Base-by-base conservation (phyloP, 805 yeast genomes). In the Candida hispaniensis region DNA sequence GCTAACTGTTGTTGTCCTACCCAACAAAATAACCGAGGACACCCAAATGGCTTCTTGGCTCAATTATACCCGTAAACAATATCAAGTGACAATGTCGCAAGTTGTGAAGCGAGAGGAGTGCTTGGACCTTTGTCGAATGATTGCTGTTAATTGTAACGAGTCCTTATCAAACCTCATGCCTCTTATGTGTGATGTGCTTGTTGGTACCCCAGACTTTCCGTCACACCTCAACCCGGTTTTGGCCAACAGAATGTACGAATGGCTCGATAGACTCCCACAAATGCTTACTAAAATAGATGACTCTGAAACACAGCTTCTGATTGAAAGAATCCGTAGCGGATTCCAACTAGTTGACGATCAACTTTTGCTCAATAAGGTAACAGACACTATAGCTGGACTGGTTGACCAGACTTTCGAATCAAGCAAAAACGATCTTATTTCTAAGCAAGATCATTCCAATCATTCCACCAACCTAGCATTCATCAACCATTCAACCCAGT, bases 21-120 rank as follows among this genome's bases (percentile, higher is more conserved):
- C 34, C 7, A 47, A 48, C 6, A 17, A 39, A 4, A 45, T 49
- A 8, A 48, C 53, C 7, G 40, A 43, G 9, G 11, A 17, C 22
- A 12, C 18, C 57, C 52, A 79, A 47, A 63, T 69, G 4, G 56
- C 57, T 5, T 45, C 64, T 10, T 75, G 82, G 82, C 48, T 73
- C n/a, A 57, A 50, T 9, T 73, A 67, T 0, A 71, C 79, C 0
- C 52, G 67, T 4, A 46, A 52, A 11, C 80, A 75, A 45, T 56
- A 73, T 3, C 56, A 58, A 30, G 50, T 63, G 11, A 71, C 76
- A 0, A 40, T 75, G 5, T 15, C 29, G 17, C 14, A 5, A 14
- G 30, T 18, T 20, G 18, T 13, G 9, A 30, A 30, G 5, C 17
- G 39, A 15, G 22, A 27, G 22, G 21, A 33, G 12, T 39, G 24